Evolutionary conservation across 1,284 basidiomycete species (phyloP).

Genomic region (Ustilago xerochloae): DNA sequence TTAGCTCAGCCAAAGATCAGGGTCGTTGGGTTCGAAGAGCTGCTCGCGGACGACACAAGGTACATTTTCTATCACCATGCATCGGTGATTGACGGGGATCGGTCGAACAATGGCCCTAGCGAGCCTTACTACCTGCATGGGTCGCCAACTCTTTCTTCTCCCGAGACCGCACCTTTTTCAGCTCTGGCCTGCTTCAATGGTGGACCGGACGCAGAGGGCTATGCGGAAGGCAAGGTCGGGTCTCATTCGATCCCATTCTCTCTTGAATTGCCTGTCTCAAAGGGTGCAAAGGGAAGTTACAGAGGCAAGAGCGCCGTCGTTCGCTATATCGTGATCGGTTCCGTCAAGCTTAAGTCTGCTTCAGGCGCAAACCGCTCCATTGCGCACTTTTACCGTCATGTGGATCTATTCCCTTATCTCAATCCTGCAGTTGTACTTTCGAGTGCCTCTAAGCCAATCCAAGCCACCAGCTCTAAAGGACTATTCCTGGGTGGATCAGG

Average conservation of each 20-base stretch:
- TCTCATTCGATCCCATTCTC: constrained; percentile 80
- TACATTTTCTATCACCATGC: constrained; percentile 88
- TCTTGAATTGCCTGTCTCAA: constrained; percentile 78
- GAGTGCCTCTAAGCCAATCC: constrained; percentile 75
- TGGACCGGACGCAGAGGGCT: constrained; percentile 77
- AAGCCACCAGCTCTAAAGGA: constrained; percentile 74
- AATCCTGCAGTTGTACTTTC: constrained; percentile 77
- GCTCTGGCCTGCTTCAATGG: constrained; percentile 71
- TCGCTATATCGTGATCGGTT: constrained; percentile 85
- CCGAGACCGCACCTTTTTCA: constrained; percentile 70
- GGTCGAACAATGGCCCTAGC: constrained; percentile 53
- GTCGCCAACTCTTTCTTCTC: constrained; percentile 52
- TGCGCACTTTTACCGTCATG: constrained; percentile 89
- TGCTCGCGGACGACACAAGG: constrained; percentile 75
- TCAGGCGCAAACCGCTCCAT: constrained; percentile 74
- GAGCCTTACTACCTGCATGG: constrained; percentile 66
- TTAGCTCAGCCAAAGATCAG: constrained; percentile 84
- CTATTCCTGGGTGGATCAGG: constrained; percentile 75
- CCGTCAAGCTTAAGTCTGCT: constrained; percentile 82
- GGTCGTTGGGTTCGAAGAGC: constrained; percentile 85
- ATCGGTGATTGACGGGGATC: constrained; percentile 72
- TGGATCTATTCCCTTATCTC: constrained; percentile 84
- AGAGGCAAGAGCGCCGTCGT: constrained; percentile 76
- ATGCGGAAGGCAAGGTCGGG: constrained; percentile 73
- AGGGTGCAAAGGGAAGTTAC: constrained; percentile 79